A percentile compares a stretch with the other conserved stretches of the same genome.
These are phyloP conservation scores for Neurospora hispaniola DNA, from an alignment of 495 filamentous ascomycete genomes.

Conservation along the genomic window DNA sequence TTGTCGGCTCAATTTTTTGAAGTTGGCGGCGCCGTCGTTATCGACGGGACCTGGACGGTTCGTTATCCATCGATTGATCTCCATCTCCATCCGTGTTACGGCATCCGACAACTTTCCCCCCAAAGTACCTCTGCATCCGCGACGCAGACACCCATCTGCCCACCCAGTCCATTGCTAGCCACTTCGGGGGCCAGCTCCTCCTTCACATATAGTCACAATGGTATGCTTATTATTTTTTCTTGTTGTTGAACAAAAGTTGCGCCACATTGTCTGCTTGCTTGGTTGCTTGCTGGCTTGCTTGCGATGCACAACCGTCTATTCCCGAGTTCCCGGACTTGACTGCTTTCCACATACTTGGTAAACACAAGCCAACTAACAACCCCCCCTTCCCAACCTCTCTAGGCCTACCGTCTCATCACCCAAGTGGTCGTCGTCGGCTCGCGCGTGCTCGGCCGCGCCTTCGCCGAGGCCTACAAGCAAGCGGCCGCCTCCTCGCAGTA, in stretches of 20 bases:
- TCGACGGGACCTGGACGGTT: not conserved
- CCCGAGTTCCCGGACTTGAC: not conserved
- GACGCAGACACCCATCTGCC: not conserved
- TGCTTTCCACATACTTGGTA: not conserved
- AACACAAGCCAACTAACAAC: not conserved
- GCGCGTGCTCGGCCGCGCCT: conserved; percentile 86
- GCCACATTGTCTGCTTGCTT: not conserved
- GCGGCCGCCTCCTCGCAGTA: conserved; percentile 79
- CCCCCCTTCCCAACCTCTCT: not conserved
- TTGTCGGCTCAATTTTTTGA: conserved; percentile 17
- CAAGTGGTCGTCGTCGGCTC: conserved; percentile 84
- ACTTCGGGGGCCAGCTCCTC: not conserved
- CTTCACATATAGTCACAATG: not conserved
- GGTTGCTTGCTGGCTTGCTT: not conserved
- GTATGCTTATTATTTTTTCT: not conserved
- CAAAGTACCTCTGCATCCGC: not conserved
- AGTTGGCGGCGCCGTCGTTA: not conserved
- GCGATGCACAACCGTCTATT: not conserved
- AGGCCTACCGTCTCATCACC: conserved; percentile 93
- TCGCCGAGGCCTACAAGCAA: conserved; percentile 85
- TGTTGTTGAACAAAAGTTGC: not conserved
- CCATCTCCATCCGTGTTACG: not conserved
- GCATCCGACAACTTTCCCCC: not conserved
- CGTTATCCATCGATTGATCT: not conserved
- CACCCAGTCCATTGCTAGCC: not conserved